Evolutionary conservation across 2,329 filamentous ascomycete genomes (phyloP), one percentile per base, ranked within the genome.

Genomic region (Rutstroemia sp.): DNA sequence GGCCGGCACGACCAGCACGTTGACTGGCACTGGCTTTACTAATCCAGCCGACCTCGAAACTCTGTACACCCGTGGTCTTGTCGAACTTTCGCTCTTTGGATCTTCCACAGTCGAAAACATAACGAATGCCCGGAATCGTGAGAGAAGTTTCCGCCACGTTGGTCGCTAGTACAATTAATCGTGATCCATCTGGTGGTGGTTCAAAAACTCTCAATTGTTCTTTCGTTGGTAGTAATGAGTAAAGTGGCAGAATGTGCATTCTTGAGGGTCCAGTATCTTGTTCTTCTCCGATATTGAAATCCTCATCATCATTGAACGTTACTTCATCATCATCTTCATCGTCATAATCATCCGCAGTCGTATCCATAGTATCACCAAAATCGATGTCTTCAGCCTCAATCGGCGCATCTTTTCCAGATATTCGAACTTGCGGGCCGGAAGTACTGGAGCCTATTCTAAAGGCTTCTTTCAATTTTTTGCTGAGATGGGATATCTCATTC

Each of bases 131-230:
- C 0, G 94, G 92, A 57, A 99, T 99, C 0, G 94, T 99, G 69
- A 99, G 79, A 81, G 89, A 95, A 0, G 94, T 99, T 72, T 99
- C 94, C 0, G 94, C 94, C 46, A 99, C 90, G 71, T 99, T 99
- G 45, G 94, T 99, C 0, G 94, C 91, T 42, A 99, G 74, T 4
- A 99, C 87, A 52, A 99, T 88, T 23, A 94, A 80, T 8, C 94
- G 84, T 8, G 88, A 88, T 16, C 88, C 88, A 55, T 92, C 87
- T 0, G 92, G 92, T 0, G 89, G 82, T 0, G 86, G 79, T 61
- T 96, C 87, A 65, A 99, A 99, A 9, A 99, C 90, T 58, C 84
- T 83, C 69, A 96, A 80, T 72, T 99, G 94, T 66, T 97, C 91
- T 63, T 85, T 87, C 2, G 92, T 95, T 0, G 92, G 90, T 0